Percentiles rank a stretch among this genome's conserved stretches.
Evolutionary conservation across 176 grass and related monocot genomes (phyloP).

Genomic region (Phyllostachys edulis): DNA sequence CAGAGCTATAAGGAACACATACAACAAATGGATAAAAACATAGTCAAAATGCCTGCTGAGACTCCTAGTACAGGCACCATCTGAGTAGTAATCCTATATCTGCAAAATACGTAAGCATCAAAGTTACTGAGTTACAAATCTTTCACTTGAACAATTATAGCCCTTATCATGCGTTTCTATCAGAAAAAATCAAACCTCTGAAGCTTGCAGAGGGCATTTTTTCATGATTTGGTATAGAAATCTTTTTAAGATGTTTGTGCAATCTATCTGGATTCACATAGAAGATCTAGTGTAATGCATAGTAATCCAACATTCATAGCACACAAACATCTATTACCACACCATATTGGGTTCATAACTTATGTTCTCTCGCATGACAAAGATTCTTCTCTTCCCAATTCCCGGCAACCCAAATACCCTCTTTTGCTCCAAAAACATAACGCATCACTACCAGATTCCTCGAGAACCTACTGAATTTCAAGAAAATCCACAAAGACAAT

Average conservation of each 20-base stretch:
- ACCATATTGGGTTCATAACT: background rate
- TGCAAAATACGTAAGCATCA: no score
- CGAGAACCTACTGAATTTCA: constrained; percentile 14
- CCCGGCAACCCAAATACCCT: constrained; percentile 4
- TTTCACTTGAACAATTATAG: no score
- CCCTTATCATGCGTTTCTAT: background rate
- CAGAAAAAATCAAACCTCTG: background rate
- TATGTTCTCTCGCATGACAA: background rate
- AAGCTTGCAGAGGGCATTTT: background rate
- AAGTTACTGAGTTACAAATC: no score
- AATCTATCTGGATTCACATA: background rate
- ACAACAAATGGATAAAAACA: constrained; percentile 22
- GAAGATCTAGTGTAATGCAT: background rate
- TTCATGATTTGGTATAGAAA: background rate
- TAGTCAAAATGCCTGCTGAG: constrained; percentile 80
- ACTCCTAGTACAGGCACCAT: constrained; percentile 63
- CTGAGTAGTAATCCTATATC: constrained; percentile 64
- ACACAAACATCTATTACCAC: background rate
- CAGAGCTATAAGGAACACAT: background rate
- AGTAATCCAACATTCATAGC: background rate
- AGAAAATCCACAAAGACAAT: background rate
- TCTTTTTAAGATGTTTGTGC: background rate
- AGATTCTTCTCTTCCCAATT: background rate
- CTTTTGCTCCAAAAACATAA: background rate
- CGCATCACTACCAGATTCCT: background rate